Evolutionary conservation across 2,329 filamentous ascomycete genomes (phyloP), one percentile per base, ranked within the genome.

Genomic region (Fusarium drepaniforme): DNA sequence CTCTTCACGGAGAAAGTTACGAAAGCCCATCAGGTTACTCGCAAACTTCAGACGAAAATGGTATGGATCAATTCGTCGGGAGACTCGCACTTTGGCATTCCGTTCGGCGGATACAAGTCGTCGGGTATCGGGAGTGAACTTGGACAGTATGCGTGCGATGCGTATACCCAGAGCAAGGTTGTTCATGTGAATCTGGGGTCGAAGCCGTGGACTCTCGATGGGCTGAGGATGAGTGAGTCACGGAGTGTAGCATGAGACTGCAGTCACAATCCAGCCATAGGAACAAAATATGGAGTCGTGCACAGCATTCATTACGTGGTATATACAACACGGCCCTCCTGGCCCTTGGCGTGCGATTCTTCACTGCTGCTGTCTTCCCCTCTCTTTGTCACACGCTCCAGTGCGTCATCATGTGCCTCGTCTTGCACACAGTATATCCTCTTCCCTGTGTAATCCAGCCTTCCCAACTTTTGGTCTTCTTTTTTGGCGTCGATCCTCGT

Each of bases 1-100:
- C 80, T 91, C 9, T 91, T 90, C 73, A 90, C 88, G 0, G 81
- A 86, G 72, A 85, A 90, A 72, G 84, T 90, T 53, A 82, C 72
- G 25, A 77, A 72, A 59, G 82, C 82, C 8, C 79, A 81, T 68
- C 78, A 69, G 46, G 77, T 82, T 6, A 78, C 85, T 53, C 85
- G 85, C 64, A 88, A 85, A 46, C 85, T 90, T 38, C 86, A 90
- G 79, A 85, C 88, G 9, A 88, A 88, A 30, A 82, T 81, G 76
- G 80, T 83, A 16, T 82, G 78, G 71, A 79, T 83, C 68, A 83
- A 83, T 68, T 77, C 75, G 2, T 74, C 73, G 3, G 66, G 66
- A 5, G 66, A 72, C 28, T 61, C 74, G 15, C 71, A 79, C 59
- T 72, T 70, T 66, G 71, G 67, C 38, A 75, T 78, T 42, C 76